These are phyloP conservation scores for Aspergillus affinis DNA, from an alignment of 495 filamentous ascomycete genomes.

Conservation along the genomic window DNA sequence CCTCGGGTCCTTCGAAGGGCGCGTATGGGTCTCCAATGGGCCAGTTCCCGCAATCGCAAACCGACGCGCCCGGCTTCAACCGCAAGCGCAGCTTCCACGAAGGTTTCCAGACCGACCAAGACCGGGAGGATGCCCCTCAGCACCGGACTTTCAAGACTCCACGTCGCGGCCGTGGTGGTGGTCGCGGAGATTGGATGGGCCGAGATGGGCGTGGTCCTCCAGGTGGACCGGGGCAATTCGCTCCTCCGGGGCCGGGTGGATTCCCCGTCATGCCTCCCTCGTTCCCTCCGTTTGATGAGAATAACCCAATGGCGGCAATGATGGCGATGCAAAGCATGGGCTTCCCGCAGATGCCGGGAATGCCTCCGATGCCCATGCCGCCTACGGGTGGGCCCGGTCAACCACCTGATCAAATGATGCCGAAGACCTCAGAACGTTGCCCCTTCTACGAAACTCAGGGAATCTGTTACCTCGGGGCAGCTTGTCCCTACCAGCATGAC, in stretches of 20 bases:
- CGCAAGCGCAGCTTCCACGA: constrained; percentile 63
- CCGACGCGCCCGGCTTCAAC: constrained; percentile 23
- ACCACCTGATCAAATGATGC: constrained; percentile 30
- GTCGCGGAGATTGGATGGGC: constrained; percentile 51
- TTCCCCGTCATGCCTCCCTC: constrained; percentile 51
- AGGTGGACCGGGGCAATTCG: constrained; percentile 28
- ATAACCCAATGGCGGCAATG: constrained; percentile 68
- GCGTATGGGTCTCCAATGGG: constrained; percentile 23
- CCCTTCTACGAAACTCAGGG: constrained; percentile 88
- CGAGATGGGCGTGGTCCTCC: constrained; percentile 26
- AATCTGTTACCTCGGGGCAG: constrained; percentile 73
- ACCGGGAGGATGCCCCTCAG: constrained; percentile 42
- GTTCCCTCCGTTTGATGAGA: constrained; percentile 58
- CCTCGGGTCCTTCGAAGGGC: constrained; percentile 33
- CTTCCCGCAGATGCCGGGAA: constrained; percentile 55
- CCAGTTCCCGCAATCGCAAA: constrained; percentile 17
- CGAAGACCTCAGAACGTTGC: constrained; percentile 60
- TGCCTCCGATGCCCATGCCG: constrained; percentile 49
- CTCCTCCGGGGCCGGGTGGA: constrained; percentile 27
- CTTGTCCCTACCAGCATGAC: constrained; percentile 85
- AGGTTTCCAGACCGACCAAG: constrained; percentile 53
- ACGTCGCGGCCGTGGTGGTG: constrained; percentile 62
- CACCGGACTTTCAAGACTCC: constrained; percentile 69
- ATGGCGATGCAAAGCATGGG: constrained; percentile 70
- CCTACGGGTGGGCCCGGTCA: constrained; percentile 28